A percentile compares a stretch with the other conserved stretches of the same genome.
Conservation (phyloP, 2,329 filamentous ascomycete species). For the Penicillium sp. region DNA sequence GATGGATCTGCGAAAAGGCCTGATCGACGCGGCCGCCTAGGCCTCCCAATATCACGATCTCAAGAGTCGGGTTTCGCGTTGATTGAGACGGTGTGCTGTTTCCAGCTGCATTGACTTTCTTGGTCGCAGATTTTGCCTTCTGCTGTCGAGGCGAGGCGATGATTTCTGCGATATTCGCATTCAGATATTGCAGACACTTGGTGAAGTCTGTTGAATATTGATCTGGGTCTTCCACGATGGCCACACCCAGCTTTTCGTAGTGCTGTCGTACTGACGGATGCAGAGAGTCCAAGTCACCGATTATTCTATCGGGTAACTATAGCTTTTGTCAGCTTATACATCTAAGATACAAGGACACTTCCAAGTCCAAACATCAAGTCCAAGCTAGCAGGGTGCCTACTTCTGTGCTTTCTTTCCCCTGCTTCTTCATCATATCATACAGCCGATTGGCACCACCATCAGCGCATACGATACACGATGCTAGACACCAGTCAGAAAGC, state of each 20-base stretch:
- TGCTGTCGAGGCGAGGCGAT: conserved; percentile 16
- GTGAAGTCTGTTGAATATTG: conserved; percentile 88
- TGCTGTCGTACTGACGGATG: conserved; percentile 57
- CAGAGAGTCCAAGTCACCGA: conserved; percentile 89
- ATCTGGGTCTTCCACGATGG: conserved; percentile 67
- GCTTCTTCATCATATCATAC: conserved; percentile 46
- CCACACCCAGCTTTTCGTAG: conserved; percentile 58
- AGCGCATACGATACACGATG: conserved; percentile 68
- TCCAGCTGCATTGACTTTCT: conserved; percentile 1
- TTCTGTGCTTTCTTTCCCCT: conserved; percentile 28
- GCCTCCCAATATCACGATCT: conserved; percentile 79
- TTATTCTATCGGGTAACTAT: conserved; percentile 64
- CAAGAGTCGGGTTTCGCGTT: conserved; percentile 29
- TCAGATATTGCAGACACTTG: conserved; percentile 67
- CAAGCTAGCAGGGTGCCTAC: conserved; percentile 22
- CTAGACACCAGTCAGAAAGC: conserved; percentile 36
- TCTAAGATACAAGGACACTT: not conserved
- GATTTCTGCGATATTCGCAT: conserved; percentile 31
- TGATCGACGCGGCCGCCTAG: conserved; percentile 90
- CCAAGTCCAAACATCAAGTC: not conserved
- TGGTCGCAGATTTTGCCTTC: conserved; percentile 1
- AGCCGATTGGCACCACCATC: conserved; percentile 88
- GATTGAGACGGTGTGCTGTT: not conserved
- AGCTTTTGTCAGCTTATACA: conserved; percentile 1
- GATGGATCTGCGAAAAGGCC: conserved; percentile 80